Evolutionary conservation across 768 basidiomycete species (phyloP).

Genomic region (Mrakia hoshinonis): DNA sequence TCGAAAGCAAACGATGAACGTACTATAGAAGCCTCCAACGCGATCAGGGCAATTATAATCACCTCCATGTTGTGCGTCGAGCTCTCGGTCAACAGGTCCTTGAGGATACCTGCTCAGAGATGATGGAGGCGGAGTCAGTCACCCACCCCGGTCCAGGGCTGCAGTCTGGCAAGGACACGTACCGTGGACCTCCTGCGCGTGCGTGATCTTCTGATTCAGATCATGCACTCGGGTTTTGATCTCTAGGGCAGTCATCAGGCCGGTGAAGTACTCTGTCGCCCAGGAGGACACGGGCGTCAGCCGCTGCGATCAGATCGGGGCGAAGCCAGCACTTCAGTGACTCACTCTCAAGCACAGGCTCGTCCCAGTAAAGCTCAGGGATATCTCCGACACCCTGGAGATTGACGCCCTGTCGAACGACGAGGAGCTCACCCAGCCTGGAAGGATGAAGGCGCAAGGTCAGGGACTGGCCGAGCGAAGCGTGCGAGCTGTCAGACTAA

Average conservation of each 20-base stretch:
- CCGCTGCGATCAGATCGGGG: no score
- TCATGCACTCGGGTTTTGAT: slow-evolving; percentile 14
- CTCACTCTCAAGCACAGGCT: slow-evolving; percentile 25
- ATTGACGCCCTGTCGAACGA: slow-evolving; percentile 23
- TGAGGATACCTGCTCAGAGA: background rate
- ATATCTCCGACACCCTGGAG: slow-evolving; percentile 23
- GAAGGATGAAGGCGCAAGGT: background rate
- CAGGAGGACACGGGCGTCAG: background rate
- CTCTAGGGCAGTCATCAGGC: slow-evolving; percentile 7
- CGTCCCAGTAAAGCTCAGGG: slow-evolving; percentile 26
- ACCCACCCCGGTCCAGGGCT: background rate
- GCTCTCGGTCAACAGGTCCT: slow-evolving; percentile 13
- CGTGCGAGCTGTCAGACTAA: background rate
- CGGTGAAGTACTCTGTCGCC: slow-evolving; percentile 17
- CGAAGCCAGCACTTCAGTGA: background rate
- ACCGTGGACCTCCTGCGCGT: slow-evolving; percentile 21
- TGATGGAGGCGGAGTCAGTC: background rate
- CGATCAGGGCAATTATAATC: slow-evolving; percentile 21
- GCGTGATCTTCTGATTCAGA: slow-evolving; percentile 17
- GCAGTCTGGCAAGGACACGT: background rate
- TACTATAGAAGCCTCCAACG: background rate
- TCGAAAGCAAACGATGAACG: background rate
- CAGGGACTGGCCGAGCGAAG: no score
- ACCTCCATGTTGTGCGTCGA: slow-evolving; percentile 13
- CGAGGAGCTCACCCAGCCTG: slow-evolving; percentile 22